Base-by-base conservation (phyloP, 441 rosid species). In the Bocquillonia castaneifolia region DNA sequence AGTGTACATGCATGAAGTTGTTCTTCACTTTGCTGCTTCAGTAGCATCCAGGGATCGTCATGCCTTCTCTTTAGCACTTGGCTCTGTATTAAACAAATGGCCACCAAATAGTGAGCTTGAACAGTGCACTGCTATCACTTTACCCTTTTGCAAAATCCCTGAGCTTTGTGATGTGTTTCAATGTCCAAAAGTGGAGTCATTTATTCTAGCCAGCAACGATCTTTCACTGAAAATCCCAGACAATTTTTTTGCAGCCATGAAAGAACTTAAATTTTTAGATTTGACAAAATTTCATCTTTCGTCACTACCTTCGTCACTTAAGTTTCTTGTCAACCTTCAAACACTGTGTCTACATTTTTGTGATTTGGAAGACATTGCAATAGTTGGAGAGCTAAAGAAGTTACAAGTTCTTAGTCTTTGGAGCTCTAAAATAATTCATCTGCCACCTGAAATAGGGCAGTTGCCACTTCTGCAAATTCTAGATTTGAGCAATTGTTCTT, bases 361-460 rank as follows among this genome's bases (percentile, higher is more conserved):
- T 37, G 0, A 0, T 0, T 37, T 77, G n/a, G n/a, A 5, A 13
- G 76, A 80, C 26, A 12, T 75, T 0, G 13, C 50, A 13, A 17
- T 48, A 5, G 65, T 81, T 39, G 79, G 76, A 57, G 52, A 61
- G 22, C 66, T 80, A 39, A 72, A 60, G 71, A 72, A 70, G 6
- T 53, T 82, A 1, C 74, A 77, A 63, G 40, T 80, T 6, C 80
- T 84, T 17, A 76, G 78, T 58, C 56, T 78, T 20, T 0, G 0
- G 0, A 50, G 47, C 4, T 84, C 81, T 37, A 1, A 23, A 0
- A 57, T 76, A 2, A n/a, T 31, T 3, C 22, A 66, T 23, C 15
- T 79, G 42, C 70, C 80, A 0, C 13, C 15, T 51, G 80, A 71
- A 31, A 55, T 79, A 3, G 74, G 71, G 40, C 48, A 72, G 6